phyloP scores from a whole-genome alignment of 1,284 basidiomycete genomes.

The Lignosus rhinocerotis region DNA sequence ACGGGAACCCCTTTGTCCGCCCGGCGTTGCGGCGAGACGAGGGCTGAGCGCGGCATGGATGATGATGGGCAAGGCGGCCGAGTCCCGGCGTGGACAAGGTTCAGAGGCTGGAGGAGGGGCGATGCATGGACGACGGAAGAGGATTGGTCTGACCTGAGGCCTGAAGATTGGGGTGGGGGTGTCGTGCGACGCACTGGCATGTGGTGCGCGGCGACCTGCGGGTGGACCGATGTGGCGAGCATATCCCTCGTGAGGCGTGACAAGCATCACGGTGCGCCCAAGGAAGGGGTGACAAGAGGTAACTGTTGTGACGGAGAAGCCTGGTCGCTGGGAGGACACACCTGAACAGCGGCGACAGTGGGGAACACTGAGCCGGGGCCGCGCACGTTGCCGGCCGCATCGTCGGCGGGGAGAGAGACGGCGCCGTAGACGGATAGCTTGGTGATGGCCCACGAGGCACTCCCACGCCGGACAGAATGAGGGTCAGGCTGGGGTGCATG shows the following conservation, averaged over 20 bases:
- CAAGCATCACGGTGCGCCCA: constrained; percentile 9
- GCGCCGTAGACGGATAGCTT: constrained; percentile 21
- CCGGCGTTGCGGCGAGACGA: constrained; percentile 6
- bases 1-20: constrained; percentile 4
- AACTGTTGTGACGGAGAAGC: constrained; percentile 2
- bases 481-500: constrained; percentile 1
- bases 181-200: background rate
- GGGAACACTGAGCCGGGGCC: constrained; percentile 27
- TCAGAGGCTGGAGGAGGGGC: constrained; percentile 2
- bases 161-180: background rate
- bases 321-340: constrained; percentile 9
- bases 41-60: constrained; percentile 7
- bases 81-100: constrained; percentile 16
- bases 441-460: constrained; percentile 21
- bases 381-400: constrained; percentile 28
- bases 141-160: background rate
- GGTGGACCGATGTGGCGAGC: background rate
- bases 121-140: background rate
- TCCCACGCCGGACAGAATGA: constrained; percentile 24
- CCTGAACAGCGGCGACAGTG: constrained; percentile 20
- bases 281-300: background rate
- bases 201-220: constrained; percentile 2
- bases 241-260: constrained; percentile 10
- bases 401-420: constrained; percentile 23
- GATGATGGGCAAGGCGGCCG: constrained; percentile 11